Evolutionary conservation across 1,284 basidiomycete genomes (phyloP).

Genomic region (Trichosporon sp.): DNA sequence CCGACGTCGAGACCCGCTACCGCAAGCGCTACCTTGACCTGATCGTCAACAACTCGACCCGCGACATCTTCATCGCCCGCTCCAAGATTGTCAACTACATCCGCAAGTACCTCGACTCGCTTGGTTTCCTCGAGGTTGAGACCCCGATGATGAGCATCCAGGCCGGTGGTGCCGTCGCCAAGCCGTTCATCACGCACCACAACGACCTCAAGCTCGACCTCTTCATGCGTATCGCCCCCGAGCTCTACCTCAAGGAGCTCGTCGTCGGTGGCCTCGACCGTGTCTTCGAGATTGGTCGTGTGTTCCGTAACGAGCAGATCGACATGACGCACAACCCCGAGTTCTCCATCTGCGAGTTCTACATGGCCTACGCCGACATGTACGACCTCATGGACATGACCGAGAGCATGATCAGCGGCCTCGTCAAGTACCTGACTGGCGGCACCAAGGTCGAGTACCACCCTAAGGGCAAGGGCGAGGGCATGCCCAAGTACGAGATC

Average conservation of each 20-base stretch:
- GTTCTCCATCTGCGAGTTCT: conserved; percentile 99
- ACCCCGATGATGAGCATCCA: conserved; percentile 98
- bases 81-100: conserved; percentile 87
- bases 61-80: conserved; percentile 88
- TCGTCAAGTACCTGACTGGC: conserved; percentile 88
- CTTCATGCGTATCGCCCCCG: conserved; percentile 97
- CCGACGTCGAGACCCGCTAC: conserved; percentile 96
- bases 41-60: conserved; percentile 89
- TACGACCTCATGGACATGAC: conserved; percentile 98
- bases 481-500: conserved; percentile 69
- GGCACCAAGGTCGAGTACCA: conserved; percentile 83
- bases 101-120: conserved; percentile 84
- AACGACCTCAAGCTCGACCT: conserved; percentile 97
- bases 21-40: conserved; percentile 99
- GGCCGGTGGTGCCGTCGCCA: conserved; percentile 96
- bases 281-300: conserved; percentile 97
- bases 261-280: conserved; percentile 96
- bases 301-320: conserved; percentile 98
- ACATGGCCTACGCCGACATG: conserved; percentile 99
- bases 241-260: conserved; percentile 97
- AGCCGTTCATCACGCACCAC: conserved; percentile 98
- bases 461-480: conserved; percentile 84
- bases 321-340: conserved; percentile 98
- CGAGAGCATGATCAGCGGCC: conserved; percentile 83
- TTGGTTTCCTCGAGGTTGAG: conserved; percentile 98